phyloP scores from a whole-genome alignment of 2,329 filamentous ascomycete species.

The Macrophomina pseudophaseolina region DNA sequence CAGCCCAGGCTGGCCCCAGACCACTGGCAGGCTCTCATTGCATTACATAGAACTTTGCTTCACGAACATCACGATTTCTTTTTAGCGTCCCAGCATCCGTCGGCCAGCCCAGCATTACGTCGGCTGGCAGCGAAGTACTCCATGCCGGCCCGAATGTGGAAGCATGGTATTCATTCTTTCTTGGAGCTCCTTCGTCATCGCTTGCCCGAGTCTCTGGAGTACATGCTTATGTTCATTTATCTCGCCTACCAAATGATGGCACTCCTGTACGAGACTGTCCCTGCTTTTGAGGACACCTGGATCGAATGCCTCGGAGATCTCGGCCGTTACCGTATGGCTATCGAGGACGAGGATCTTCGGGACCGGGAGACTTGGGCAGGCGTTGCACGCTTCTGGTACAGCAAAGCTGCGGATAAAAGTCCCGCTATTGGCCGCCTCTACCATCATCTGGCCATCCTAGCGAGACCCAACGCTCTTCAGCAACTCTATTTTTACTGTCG shows the following conservation, averaged over 20 bases:
- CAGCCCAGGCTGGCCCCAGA: constrained; percentile 59
- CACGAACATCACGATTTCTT: constrained; percentile 73
- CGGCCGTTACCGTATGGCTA: constrained; percentile 85
- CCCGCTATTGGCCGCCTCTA: constrained; percentile 80
- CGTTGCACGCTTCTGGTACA: constrained; percentile 84
- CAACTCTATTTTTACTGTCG: constrained; percentile 77
- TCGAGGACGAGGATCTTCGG: constrained; percentile 78
- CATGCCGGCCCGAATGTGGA: constrained; percentile 95
- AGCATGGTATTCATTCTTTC: constrained; percentile 86
- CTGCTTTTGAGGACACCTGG: constrained; percentile 85
- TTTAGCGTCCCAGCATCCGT: constrained; percentile 83
- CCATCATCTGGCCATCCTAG: constrained; percentile 83
- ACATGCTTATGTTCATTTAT: constrained; percentile 92
- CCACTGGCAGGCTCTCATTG: constrained; percentile 85
- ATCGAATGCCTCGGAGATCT: constrained; percentile 91
- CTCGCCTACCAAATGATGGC: constrained; percentile 90
- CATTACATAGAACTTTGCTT: constrained; percentile 77
- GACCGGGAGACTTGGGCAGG: constrained; percentile 82
- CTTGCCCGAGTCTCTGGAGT: constrained; percentile 77
- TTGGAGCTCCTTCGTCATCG: constrained; percentile 71
- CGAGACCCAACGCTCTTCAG: constrained; percentile 69
- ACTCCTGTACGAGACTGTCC: constrained; percentile 82
- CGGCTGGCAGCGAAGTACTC: constrained; percentile 78
- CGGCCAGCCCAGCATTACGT: constrained; percentile 70
- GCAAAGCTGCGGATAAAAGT: constrained; percentile 75